Conservation (phyloP, 257 asterid species). For the Nicotiana knightiana region DNA sequence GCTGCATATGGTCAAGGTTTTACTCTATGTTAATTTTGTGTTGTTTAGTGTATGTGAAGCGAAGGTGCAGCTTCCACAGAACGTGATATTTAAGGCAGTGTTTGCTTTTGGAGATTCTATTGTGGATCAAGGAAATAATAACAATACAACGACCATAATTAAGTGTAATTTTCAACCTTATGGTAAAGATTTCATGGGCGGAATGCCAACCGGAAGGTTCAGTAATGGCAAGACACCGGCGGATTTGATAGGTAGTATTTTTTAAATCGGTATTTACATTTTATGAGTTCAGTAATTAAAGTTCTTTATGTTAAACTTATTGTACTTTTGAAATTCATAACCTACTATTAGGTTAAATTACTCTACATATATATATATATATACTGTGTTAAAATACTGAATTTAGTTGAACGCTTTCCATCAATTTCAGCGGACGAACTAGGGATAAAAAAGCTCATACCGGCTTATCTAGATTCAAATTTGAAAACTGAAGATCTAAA, state of each 20-base stretch:
- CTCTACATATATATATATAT: too few species aligned
- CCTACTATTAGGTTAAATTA: too few species aligned
- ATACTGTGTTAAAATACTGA: too few species aligned
- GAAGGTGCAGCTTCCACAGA: constrained; percentile 29
- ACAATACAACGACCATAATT: constrained; percentile 17
- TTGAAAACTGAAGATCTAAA: too few species aligned
- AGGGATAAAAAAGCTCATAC: constrained; percentile 24
- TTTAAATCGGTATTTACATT: too few species aligned
- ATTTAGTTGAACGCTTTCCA: too few species aligned
- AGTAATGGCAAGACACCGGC: constrained; percentile 64
- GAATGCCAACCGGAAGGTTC: constrained; percentile 63
- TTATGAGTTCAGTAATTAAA: not conserved
- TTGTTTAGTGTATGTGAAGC: constrained; percentile 25
- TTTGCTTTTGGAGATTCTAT: constrained; percentile 80
- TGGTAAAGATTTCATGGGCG: constrained; percentile 56
- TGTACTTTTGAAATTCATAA: too few species aligned
- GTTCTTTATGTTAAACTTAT: not conserved
- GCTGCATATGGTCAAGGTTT: too few species aligned
- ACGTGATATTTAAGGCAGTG: constrained; percentile 37
- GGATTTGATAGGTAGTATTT: constrained; percentile 49
- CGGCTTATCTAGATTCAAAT: too few species aligned
- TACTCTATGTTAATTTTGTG: not conserved
- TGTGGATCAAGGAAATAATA: constrained; percentile 66
- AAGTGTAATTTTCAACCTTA: constrained; percentile 55
- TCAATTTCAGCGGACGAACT: constrained; percentile 48